Base-by-base conservation (phyloP, 805 yeast species). In the Yarrowia bubula region DNA sequence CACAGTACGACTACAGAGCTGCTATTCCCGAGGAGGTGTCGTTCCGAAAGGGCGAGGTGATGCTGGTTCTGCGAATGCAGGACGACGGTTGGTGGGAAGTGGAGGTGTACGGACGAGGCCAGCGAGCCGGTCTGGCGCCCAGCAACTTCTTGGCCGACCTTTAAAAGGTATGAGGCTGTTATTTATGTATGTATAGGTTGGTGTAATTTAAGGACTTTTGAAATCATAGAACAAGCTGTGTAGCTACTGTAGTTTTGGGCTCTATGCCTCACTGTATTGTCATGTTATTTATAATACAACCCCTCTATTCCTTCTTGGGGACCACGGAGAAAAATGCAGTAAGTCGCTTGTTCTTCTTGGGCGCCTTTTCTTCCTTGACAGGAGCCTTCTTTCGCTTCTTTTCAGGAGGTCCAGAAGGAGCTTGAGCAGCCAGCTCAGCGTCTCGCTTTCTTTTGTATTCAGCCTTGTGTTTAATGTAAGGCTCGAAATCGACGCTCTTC, bases 1-100 rank as follows among this genome's bases (percentile, higher is more conserved):
- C 90, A 0, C 77, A 79, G 62, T 86, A 82, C 68, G 86, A 81
- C 61, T 86, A 86, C 74, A 76, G 79, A 2, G 88, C 89, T 0
- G 81, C 81, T 3, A 83, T 86, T 31, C 84, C 86, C 14, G 86
- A 83, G 63, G 90, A 86, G 67, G 78, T 86, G 8, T 75, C 83
- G 8, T 86, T 86, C 76, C 78, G 82, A 48, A 84, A 84, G 70
- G 84, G 83, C 66, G 90, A 86, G 68, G 70, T 80, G 3, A 71
- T 86, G 55, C 75, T 84, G 65, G 82, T 86, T 2, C 70, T 85
- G 15, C 80, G 79, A 50, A 82, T 78, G 79, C 89, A 86, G 71
- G 86, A 85, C 22, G 90, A 86, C 69, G 89, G 89, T 1, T 86
- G 90, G 90, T 86, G 90, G 90, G 86, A 83, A 69, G 85, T 84